Conservation (phyloP, 2,329 filamentous ascomycete species). For the Clarireedia homoeocarpa region DNA sequence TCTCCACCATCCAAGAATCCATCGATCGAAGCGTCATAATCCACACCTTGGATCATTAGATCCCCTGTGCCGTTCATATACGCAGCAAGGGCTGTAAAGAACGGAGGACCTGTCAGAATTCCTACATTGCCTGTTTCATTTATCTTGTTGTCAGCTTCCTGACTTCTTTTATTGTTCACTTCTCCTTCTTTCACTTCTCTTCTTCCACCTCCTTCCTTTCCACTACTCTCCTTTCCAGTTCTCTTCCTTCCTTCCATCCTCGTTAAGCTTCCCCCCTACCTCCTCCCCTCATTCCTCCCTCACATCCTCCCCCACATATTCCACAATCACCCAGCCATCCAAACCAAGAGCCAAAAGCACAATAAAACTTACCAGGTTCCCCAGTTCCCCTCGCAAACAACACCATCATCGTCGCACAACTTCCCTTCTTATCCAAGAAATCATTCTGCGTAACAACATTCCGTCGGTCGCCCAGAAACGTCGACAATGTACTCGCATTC, state of each 20-base stretch:
- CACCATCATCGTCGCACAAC: constrained; percentile 23
- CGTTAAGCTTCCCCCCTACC: neutral
- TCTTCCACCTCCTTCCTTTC: neutral
- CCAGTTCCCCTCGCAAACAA: constrained; percentile 23
- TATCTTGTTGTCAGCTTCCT: neutral
- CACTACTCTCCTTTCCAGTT: neutral
- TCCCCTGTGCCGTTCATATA: constrained; percentile 33
- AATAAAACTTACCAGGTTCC: constrained; percentile 19
- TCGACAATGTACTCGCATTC: neutral
- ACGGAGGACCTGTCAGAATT: constrained; percentile 22
- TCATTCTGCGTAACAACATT: constrained; percentile 7
- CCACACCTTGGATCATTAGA: constrained; percentile 44
- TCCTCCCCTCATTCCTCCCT: neutral
- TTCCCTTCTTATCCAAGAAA: constrained; percentile 9
- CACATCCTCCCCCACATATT: too few relatives aligned
- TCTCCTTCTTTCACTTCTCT: neutral
- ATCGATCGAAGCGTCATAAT: constrained; percentile 39
- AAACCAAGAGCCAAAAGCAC: neutral
- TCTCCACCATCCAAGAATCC: constrained; percentile 42
- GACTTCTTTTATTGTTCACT: neutral
- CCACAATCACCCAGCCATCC: too few relatives aligned
- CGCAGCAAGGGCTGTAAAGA: constrained; percentile 22
- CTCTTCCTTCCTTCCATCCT: neutral
- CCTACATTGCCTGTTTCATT: constrained; percentile 22
- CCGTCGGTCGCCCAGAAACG: neutral